Evolutionary conservation across 768 basidiomycete genomes (phyloP).

Genomic region (Cyclocybe cylindracea): DNA sequence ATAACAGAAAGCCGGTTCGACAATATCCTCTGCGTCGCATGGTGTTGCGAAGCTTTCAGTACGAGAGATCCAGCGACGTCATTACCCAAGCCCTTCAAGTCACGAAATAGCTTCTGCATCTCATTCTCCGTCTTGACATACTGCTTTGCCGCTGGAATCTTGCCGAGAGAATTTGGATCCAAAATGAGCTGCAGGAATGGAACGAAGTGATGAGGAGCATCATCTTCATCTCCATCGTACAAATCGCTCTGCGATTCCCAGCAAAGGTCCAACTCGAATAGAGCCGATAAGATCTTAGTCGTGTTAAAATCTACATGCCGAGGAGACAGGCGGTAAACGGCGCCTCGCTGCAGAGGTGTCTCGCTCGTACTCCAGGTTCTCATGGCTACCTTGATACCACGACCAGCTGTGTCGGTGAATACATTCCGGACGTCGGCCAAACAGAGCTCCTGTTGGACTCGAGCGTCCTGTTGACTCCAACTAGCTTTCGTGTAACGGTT

Average conservation of each 20-base stretch:
- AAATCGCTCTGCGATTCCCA: constrained; percentile 23
- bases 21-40: constrained; percentile 43
- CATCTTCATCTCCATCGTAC: constrained; percentile 3
- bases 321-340: constrained; percentile 44
- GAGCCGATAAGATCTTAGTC: constrained; percentile 43
- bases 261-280: constrained; percentile 48
- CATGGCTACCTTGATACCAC: constrained; percentile 35
- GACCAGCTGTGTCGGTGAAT: constrained; percentile 24
- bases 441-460: constrained; percentile 37
- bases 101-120: constrained; percentile 43
- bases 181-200: constrained; percentile 48
- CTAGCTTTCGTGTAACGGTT: constrained; percentile 34
- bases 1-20: constrained; percentile 45
- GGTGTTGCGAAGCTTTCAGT: constrained; percentile 47
- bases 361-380: constrained; percentile 37
- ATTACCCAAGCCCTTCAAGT: constrained; percentile 33
- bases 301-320: constrained; percentile 56
- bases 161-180: constrained; percentile 41
- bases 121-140: constrained; percentile 33
- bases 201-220: constrained; percentile 21
- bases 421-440: constrained; percentile 45
- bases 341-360: constrained; percentile 29
- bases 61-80: constrained; percentile 38
- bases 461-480: constrained; percentile 39
- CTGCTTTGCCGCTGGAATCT: constrained; percentile 23